phyloP scores from a whole-genome alignment of 768 basidiomycete genomes.

The Suillus bovinus region DNA sequence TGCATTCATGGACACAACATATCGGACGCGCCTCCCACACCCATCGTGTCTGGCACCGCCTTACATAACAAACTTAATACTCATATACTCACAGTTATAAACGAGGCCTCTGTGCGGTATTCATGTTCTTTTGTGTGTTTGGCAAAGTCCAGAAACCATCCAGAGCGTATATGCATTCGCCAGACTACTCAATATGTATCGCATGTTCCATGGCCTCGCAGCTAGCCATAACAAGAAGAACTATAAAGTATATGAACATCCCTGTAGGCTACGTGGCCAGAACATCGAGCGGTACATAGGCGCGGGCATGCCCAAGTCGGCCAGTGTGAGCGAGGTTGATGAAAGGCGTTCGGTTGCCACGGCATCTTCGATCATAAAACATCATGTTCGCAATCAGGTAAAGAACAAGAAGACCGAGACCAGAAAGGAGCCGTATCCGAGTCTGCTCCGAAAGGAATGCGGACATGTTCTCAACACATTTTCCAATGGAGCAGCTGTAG shows the following conservation, averaged over 20 bases:
- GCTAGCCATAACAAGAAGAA: neutral
- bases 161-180: neutral
- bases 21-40: slow-evolving; percentile 10
- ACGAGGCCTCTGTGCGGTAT: neutral
- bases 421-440: neutral
- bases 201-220: neutral
- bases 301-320: neutral
- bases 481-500: neutral
- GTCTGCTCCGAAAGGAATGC: neutral
- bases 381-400: neutral
- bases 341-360: too few relatives aligned
- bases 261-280: neutral
- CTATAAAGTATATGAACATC: neutral
- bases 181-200: neutral
- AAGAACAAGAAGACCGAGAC: neutral
- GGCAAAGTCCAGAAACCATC: neutral
- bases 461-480: neutral
- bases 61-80: slow-evolving; percentile 25
- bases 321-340: neutral
- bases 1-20: neutral
- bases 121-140: neutral
- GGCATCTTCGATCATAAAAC: neutral
- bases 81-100: neutral
- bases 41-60: slow-evolving; percentile 14
- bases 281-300: neutral